phyloP scores from a whole-genome alignment of 495 filamentous ascomycete genomes.

The Lophiostoma macrostomum region DNA sequence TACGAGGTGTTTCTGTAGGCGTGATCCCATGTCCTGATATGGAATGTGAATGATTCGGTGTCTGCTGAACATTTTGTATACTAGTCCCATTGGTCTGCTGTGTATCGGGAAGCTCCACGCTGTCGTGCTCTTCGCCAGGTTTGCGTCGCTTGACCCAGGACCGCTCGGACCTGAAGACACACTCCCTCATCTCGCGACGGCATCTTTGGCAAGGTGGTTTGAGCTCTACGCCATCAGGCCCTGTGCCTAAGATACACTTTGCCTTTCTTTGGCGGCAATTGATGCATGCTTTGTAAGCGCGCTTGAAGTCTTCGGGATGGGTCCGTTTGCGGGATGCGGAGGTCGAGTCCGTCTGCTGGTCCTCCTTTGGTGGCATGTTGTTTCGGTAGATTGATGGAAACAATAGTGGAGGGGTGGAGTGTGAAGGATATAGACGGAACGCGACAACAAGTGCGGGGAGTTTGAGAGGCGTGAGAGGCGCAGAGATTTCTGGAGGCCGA shows the following conservation, averaged over 20 bases:
- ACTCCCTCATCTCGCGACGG: conserved; percentile 32
- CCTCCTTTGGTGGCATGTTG: no score
- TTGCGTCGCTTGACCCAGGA: conserved; percentile 32
- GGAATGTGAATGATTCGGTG: background rate
- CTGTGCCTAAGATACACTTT: conserved; percentile 27
- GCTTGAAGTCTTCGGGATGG: conserved; percentile 33
- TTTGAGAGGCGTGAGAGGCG: no score
- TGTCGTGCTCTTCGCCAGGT: conserved; percentile 6
- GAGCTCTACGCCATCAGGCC: conserved; percentile 20
- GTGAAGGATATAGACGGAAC: no score
- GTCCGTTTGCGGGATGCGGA: conserved; percentile 16
- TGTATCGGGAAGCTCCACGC: background rate
- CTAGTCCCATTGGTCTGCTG: background rate
- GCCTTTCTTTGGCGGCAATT: conserved; percentile 32
- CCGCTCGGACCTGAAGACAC: conserved; percentile 30
- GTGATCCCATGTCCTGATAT: background rate
- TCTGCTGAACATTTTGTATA: no score
- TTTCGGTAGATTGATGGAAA: no score
- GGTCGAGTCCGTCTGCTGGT: background rate
- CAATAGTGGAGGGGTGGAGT: no score
- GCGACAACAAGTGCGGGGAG: no score
- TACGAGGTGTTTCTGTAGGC: conserved; percentile 11
- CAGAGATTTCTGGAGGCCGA: no score
- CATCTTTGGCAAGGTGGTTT: conserved; percentile 32
- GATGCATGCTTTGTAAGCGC: conserved; percentile 36